phyloP scores from a whole-genome alignment of 805 yeast genomes.

The Ogataea allantospora region DNA sequence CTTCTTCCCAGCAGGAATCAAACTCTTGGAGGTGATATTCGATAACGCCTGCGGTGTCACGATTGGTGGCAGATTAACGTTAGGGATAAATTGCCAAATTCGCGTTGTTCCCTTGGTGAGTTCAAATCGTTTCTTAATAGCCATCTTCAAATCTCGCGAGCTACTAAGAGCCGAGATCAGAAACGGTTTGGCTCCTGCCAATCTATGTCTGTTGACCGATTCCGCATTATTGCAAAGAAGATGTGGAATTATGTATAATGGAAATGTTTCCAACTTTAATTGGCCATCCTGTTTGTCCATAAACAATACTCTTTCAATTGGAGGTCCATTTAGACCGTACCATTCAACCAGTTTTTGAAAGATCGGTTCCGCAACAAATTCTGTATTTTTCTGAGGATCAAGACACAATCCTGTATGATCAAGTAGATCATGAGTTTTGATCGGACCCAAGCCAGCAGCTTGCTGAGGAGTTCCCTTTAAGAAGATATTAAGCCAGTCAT shows the following conservation, averaged over 20 bases:
- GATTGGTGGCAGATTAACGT: conserved; percentile 17
- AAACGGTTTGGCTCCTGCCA: conserved; percentile 36
- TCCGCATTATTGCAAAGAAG: conserved; percentile 25
- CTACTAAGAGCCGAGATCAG: conserved; percentile 37
- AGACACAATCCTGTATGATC: conserved; percentile 43
- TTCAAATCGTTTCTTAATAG: conserved; percentile 23
- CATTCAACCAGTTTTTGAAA: conserved; percentile 47
- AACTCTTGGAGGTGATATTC: conserved; percentile 15
- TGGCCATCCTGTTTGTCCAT: conserved; percentile 24
- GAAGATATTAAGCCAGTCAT: conserved; percentile 42
- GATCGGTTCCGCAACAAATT: conserved; percentile 41
- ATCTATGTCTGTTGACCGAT: conserved; percentile 28
- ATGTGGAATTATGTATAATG: conserved; percentile 29
- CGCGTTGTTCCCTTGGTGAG: conserved; percentile 18
- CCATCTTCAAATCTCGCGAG: conserved; percentile 26
- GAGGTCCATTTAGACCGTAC: conserved; percentile 49
- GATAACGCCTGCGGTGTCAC: conserved; percentile 20
- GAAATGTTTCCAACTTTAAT: conserved; percentile 25
- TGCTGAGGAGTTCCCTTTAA: conserved; percentile 33
- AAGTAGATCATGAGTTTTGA: conserved; percentile 45
- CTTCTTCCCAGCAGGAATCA: conserved; percentile 26
- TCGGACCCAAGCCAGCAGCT: conserved; percentile 40
- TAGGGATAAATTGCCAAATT: conserved; percentile 27
- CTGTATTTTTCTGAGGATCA: conserved; percentile 28
- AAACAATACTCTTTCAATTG: conserved; percentile 38